Percentiles rank a stretch among this genome's conserved stretches.
Evolutionary conservation across 139 green algal species (phyloP).

Genomic region (Chlamydomonas sp.): DNA sequence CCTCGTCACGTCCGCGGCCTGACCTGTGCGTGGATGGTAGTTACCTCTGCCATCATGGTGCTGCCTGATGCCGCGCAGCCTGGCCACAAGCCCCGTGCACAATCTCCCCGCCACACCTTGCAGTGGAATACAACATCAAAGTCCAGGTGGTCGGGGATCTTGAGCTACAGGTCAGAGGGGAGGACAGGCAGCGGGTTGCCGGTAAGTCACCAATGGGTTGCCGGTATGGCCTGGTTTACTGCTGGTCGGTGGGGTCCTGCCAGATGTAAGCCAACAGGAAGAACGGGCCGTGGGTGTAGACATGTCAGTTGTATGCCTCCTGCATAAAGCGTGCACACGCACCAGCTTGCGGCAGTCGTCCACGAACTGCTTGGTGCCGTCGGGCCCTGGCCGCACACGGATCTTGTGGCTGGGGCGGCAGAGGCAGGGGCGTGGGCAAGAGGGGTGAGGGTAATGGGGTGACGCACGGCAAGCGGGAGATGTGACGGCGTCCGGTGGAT

Average conservation of each 20-base stretch:
- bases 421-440: neutral
- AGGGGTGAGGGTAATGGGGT: neutral
- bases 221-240: too few species aligned
- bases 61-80: too few species aligned
- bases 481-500: too few species aligned
- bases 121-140: constrained; percentile 44
- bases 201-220: neutral
- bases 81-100: neutral
- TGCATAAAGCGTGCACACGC: neutral
- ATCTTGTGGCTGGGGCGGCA: constrained; percentile 32
- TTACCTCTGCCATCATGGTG: too few species aligned
- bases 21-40: too few species aligned
- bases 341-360: constrained; percentile 38
- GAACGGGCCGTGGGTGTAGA: too few species aligned
- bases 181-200: too few species aligned
- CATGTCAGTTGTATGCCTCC: too few species aligned
- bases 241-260: too few species aligned
- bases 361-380: constrained; percentile 32
- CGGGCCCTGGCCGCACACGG: constrained; percentile 10
- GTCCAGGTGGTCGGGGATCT: constrained; percentile 21
- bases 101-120: neutral
- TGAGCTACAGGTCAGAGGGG: constrained; percentile 21
- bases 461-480: too few species aligned
- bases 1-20: too few species aligned
- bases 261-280: too few species aligned